These are phyloP conservation scores for Cryptococcus sp. DNA, from an alignment of 1,284 basidiomycete genomes.

Conservation along the genomic window DNA sequence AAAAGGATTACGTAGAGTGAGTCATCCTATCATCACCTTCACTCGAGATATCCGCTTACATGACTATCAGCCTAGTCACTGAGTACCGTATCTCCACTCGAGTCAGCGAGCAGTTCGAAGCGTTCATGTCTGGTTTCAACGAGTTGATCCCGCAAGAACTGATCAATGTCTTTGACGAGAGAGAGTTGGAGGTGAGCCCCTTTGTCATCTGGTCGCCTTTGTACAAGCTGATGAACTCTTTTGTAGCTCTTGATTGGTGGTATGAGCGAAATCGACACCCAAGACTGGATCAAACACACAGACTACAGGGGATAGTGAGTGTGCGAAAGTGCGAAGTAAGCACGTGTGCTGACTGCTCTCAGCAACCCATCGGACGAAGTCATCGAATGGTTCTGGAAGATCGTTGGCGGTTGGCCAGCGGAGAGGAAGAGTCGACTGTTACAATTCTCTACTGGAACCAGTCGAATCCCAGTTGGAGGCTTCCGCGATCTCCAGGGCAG, in stretches of 20 bases:
- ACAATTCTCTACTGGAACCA: conserved; percentile 86
- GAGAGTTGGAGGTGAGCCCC: conserved; percentile 73
- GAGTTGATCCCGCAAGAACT: conserved; percentile 94
- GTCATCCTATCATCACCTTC: conserved; percentile 16
- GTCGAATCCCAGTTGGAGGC: conserved; percentile 84
- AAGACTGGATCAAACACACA: conserved; percentile 65
- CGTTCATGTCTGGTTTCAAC: conserved; percentile 93
- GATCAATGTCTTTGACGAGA: conserved; percentile 96
- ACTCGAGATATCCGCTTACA: conserved; percentile 1
- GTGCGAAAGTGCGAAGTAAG: background rate
- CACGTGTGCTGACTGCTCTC: conserved; percentile 56
- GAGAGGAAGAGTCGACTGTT: conserved; percentile 68
- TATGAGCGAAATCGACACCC: conserved; percentile 93
- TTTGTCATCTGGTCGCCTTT: background rate
- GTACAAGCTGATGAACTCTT: background rate
- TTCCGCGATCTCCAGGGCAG: conserved; percentile 99
- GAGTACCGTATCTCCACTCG: conserved; percentile 92
- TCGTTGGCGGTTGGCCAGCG: conserved; percentile 90
- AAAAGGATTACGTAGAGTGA: conserved; percentile 94
- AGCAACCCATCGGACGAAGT: conserved; percentile 71
- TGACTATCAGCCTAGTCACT: conserved; percentile 64
- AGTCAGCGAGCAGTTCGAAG: conserved; percentile 92
- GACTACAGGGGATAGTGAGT: conserved; percentile 60
- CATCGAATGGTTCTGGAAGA: conserved; percentile 99
- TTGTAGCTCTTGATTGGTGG: conserved; percentile 84